Evolutionary conservation across 768 basidiomycete genomes (phyloP).

Genomic region (Hebeloma cylindrosporum): DNA sequence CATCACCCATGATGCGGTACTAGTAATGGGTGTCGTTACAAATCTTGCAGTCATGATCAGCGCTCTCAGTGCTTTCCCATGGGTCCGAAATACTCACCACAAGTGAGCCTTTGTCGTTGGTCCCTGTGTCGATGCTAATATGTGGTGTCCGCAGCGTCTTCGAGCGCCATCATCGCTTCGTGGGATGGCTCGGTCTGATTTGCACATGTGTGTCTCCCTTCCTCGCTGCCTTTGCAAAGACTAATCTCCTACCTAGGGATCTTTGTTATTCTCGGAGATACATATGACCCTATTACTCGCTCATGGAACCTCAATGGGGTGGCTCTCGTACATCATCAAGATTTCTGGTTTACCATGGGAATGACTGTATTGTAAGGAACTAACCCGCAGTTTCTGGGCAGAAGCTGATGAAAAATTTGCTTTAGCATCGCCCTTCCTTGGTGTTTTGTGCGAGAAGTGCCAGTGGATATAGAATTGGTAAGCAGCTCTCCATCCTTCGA

Average conservation of each 20-base stretch:
- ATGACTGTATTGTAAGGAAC: conserved; percentile 69
- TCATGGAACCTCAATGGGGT: conserved; percentile 58
- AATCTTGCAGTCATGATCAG: conserved; percentile 57
- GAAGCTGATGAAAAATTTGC: conserved; percentile 17
- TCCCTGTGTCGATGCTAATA: conserved; percentile 7
- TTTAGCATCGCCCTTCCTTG: conserved; percentile 69
- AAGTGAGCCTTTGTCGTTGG: conserved; percentile 48
- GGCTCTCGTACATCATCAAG: conserved; percentile 63
- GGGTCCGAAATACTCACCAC: conserved; percentile 79
- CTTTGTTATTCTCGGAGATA: conserved; percentile 66
- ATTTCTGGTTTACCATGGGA: conserved; percentile 73
- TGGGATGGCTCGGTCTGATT: conserved; percentile 68
- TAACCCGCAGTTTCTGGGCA: conserved; percentile 1
- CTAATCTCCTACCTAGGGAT: conserved; percentile 40
- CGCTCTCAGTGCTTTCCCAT: conserved; percentile 68
- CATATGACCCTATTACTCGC: conserved; percentile 53
- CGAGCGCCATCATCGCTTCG: conserved; percentile 77
- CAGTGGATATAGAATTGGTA: conserved; percentile 74
- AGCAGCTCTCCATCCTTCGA: conserved; percentile 26
- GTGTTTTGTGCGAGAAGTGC: conserved; percentile 72
- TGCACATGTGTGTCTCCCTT: conserved; percentile 41
- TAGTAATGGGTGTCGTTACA: conserved; percentile 63
- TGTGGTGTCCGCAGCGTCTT: conserved; percentile 51
- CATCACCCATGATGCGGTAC: conserved; percentile 52
- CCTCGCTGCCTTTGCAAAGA: neutral